phyloP scores from a whole-genome alignment of 2,329 filamentous ascomycete genomes.

The Diaporthe ilicicola region DNA sequence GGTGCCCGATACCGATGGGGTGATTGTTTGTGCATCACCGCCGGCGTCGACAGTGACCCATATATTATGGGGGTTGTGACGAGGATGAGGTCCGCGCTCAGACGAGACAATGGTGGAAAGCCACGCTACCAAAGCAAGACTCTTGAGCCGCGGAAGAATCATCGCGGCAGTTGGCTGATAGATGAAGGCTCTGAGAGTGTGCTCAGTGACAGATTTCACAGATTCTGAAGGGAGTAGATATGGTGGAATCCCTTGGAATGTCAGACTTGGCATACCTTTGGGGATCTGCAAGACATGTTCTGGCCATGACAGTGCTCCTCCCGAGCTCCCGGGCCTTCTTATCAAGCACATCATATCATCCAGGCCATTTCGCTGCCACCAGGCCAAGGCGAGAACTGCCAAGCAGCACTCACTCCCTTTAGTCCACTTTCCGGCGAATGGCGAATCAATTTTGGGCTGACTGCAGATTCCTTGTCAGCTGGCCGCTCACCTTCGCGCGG shows the following conservation, averaged over 20 bases:
- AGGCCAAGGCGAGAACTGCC: not conserved
- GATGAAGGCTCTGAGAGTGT: not conserved
- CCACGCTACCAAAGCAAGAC: conserved; percentile 47
- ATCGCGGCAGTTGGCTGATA: not conserved
- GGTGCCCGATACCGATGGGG: conserved; percentile 39
- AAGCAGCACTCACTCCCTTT: not conserved
- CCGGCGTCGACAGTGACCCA: conserved; percentile 45
- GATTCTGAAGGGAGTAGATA: not conserved
- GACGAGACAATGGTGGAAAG: conserved; percentile 36
- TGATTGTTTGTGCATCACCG: conserved; percentile 41
- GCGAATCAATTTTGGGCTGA: not conserved
- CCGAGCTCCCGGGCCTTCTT: not conserved
- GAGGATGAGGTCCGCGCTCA: not conserved
- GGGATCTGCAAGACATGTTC: conserved; percentile 6
- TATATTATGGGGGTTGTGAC: conserved; percentile 48
- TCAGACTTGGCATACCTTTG: not conserved
- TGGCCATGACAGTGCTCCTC: not conserved
- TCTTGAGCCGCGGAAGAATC: not conserved
- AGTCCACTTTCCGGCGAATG: not conserved
- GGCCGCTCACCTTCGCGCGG: not conserved
- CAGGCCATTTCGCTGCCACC: not conserved
- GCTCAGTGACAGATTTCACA: not conserved
- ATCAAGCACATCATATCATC: not conserved
- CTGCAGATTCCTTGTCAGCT: conserved; percentile 13
- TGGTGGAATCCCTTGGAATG: not conserved